phyloP scores from a whole-genome alignment of 2,329 filamentous ascomycete genomes.

The Fusarium fracticaudum region DNA sequence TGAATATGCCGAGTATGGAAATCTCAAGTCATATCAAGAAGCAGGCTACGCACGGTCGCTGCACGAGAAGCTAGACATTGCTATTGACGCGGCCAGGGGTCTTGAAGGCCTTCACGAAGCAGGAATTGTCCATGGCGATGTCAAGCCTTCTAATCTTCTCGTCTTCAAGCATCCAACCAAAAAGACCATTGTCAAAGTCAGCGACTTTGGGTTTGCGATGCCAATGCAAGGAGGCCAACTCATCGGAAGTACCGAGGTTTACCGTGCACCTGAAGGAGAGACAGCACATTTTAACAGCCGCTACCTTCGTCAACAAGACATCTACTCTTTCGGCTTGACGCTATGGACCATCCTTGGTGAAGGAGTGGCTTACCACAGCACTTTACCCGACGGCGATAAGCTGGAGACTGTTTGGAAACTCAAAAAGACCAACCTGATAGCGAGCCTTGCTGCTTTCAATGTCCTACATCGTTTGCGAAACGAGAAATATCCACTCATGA shows the following conservation, averaged over 20 bases:
- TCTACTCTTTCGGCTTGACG: background rate
- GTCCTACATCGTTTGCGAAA: background rate
- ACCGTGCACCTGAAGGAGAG: background rate
- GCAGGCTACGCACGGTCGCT: background rate
- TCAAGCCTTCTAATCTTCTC: constrained; percentile 1
- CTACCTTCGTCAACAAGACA: background rate
- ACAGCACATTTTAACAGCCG: background rate
- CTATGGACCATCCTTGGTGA: background rate
- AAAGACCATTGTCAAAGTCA: background rate
- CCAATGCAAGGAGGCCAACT: background rate
- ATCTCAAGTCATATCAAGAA: constrained; percentile 1
- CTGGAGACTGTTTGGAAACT: background rate
- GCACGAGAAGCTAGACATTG: background rate
- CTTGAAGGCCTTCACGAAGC: background rate
- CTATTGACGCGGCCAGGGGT: background rate
- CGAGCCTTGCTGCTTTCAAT: background rate
- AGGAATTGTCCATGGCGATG: background rate
- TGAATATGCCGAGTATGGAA: background rate
- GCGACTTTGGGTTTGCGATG: constrained; percentile 3
- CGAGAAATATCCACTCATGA: background rate
- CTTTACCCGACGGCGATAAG: background rate
- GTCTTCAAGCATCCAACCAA: background rate
- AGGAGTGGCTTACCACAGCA: background rate
- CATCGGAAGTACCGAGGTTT: background rate
- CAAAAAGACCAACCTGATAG: background rate